phyloP scores from a whole-genome alignment of 192 early-diverging fungal species.

The Dissophora ornata region DNA sequence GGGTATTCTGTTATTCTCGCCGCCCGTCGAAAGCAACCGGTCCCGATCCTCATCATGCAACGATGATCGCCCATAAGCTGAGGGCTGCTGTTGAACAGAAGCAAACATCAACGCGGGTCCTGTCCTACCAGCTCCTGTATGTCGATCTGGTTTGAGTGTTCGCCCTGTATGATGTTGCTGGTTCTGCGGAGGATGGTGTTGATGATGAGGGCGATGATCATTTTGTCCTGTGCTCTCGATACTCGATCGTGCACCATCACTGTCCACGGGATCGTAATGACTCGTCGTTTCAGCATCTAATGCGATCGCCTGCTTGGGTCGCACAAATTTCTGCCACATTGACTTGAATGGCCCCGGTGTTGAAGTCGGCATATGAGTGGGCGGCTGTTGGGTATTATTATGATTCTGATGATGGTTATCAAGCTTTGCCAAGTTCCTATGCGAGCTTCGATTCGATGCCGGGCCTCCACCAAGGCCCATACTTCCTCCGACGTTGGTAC shows the following conservation, averaged over 20 bases:
- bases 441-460: slow-evolving; percentile 1
- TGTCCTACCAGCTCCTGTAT: no score
- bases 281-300: slow-evolving; percentile 10
- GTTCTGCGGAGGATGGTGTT: no score
- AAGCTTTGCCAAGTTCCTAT: slow-evolving; percentile 14
- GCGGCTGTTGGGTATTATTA: not conserved
- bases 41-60: slow-evolving; percentile 21
- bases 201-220: not conserved
- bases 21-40: slow-evolving; percentile 12
- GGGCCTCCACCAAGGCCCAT: slow-evolving; percentile 1
- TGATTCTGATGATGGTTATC: not conserved
- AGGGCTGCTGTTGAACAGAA: slow-evolving; percentile 37
- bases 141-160: slow-evolving; percentile 8
- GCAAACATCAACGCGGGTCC: slow-evolving; percentile 55
- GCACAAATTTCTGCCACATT: slow-evolving; percentile 43
- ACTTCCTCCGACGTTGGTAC: slow-evolving; percentile 6
- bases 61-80: slow-evolving; percentile 9
- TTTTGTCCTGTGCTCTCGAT: slow-evolving; percentile 33
- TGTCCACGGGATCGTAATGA: slow-evolving; percentile 11
- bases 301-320: slow-evolving; percentile 38
- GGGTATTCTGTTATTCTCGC: slow-evolving; percentile 9
- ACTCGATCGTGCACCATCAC: slow-evolving; percentile 40
- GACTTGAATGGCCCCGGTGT: slow-evolving; percentile 34
- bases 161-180: slow-evolving; percentile 2
- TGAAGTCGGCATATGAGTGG: no score